phyloP scores from a whole-genome alignment of 169 alveolate genomes.

The Plasmodium gaboni region DNA sequence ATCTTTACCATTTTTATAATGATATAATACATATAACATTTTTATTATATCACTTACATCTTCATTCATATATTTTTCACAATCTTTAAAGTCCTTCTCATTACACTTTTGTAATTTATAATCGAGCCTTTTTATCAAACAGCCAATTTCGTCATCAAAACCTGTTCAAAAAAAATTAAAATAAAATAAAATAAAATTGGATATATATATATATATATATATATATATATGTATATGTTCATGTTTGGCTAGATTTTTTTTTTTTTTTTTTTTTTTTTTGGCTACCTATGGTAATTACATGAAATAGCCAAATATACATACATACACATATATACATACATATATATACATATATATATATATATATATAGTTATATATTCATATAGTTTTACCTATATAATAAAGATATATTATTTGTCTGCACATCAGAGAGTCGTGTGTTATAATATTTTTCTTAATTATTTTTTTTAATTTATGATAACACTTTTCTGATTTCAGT shows the following conservation, averaged over 20 bases:
- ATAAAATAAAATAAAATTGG: neutral
- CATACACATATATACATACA: too few species aligned
- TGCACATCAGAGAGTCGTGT: conserved; percentile 22
- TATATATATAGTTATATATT: too few species aligned
- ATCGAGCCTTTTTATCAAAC: conserved; percentile 16
- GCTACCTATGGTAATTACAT: too few species aligned
- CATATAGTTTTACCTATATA: conserved; percentile 39
- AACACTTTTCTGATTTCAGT: conserved; percentile 42
- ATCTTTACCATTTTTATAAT: conserved; percentile 2
- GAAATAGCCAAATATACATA: neutral
- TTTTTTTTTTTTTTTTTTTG: too few species aligned
- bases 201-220: neutral
- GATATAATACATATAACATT: conserved; percentile 61
- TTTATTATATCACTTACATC: conserved; percentile 55
- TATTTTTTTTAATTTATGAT: conserved; percentile 12
- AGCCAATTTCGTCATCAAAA: conserved; percentile 26
- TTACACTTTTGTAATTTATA: conserved; percentile 25
- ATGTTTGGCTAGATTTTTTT: neutral
- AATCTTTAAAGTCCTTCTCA: conserved; percentile 16
- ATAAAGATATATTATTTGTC: conserved; percentile 58
- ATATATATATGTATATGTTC: neutral
- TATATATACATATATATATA: too few species aligned
- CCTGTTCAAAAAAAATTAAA: conserved; percentile 11
- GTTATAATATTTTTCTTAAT: conserved; percentile 11
- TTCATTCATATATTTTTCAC: conserved; percentile 46